A percentile compares a stretch with the other conserved stretches of the same genome.
Evolutionary conservation across 192 early-diverging fungal species (phyloP).

Genomic region (Coemansia aciculifera): DNA sequence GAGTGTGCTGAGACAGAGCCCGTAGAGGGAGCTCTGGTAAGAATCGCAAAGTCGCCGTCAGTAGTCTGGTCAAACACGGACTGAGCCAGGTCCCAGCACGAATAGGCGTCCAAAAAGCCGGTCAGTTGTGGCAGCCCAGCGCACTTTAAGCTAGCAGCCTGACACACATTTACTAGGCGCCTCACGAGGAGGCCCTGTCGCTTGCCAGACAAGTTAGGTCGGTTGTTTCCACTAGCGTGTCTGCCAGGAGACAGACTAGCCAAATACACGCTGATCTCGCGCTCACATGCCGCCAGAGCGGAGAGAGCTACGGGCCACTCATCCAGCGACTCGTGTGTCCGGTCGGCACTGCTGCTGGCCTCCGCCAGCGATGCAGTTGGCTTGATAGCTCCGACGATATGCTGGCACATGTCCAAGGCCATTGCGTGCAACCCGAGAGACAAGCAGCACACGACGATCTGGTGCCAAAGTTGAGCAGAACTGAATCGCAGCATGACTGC

Average conservation of each 20-base stretch:
- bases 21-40: conserved; percentile 19
- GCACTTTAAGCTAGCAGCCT: conserved; percentile 27
- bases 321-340: neutral
- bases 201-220: neutral
- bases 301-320: conserved; percentile 19
- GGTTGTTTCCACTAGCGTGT: neutral
- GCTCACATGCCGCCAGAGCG: conserved; percentile 33
- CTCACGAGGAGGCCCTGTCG: conserved; percentile 27
- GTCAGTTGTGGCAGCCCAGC: conserved; percentile 22
- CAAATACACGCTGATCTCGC: conserved; percentile 15
- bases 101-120: conserved; percentile 28
- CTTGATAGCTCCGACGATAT: conserved; percentile 17
- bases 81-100: conserved; percentile 45
- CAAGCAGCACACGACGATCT: conserved; percentile 20
- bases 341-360: neutral
- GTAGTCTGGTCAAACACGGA: conserved; percentile 38
- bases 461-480: conserved; percentile 18
- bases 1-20: neutral
- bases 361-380: neutral
- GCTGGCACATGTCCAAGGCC: conserved; percentile 43
- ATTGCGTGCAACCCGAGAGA: conserved; percentile 11
- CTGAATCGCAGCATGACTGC: conserved; percentile 37
- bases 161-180: conserved; percentile 19
- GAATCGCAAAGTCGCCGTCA: conserved; percentile 48
- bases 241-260: conserved; percentile 4